phyloP scores from a whole-genome alignment of 129 eudicot genomes.

The Logfia minima region DNA sequence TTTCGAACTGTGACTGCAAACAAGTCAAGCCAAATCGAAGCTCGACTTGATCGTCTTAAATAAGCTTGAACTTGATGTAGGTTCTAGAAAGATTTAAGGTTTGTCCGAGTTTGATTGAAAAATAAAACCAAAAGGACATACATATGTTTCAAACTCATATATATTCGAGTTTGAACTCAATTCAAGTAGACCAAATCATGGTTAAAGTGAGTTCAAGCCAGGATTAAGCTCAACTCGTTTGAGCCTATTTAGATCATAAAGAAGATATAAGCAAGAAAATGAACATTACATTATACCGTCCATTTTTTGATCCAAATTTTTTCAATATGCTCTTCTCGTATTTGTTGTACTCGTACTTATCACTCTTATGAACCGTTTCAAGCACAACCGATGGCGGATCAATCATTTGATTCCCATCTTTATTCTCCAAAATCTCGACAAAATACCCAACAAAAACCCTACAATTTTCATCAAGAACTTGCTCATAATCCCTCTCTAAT shows the following conservation, averaged over 20 bases:
- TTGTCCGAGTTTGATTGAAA: not conserved
- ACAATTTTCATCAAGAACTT: conserved; percentile 68
- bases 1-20: not conserved
- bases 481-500: conserved; percentile 68
- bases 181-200: not conserved
- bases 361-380: conserved; percentile 28
- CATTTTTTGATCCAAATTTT: conserved; percentile 49
- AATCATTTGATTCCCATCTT: conserved; percentile 36
- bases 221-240: not conserved
- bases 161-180: not conserved
- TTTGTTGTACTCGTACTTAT: conserved; percentile 17
- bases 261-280: conserved; percentile 19
- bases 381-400: conserved; percentile 54
- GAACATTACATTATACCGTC: conserved; percentile 90
- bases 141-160: not conserved
- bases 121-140: not conserved
- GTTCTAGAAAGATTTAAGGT: not conserved
- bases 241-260: not conserved
- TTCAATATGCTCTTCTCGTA: conserved; percentile 35
- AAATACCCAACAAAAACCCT: conserved; percentile 61
- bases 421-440: conserved; percentile 46
- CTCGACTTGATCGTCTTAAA: not conserved
- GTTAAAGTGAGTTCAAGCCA: not conserved
- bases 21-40: not conserved
- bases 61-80: not conserved